Evolutionary conservation across 352 stramenopile genomes (phyloP).

Genomic region (Paralagenidium karlingii): DNA sequence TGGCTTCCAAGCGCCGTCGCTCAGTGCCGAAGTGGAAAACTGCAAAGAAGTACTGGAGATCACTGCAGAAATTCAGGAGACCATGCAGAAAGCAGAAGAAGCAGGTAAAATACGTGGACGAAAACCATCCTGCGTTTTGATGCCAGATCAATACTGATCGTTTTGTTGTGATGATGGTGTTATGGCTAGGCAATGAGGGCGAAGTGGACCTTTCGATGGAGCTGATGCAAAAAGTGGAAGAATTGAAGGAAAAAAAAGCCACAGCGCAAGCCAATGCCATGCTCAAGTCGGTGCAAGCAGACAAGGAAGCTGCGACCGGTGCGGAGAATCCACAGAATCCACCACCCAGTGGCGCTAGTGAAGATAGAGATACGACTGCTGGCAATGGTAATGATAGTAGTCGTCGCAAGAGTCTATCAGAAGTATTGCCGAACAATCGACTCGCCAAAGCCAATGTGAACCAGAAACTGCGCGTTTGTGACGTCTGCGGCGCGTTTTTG

Average conservation of each 20-base stretch:
- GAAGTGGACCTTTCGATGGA: slow-evolving; percentile 40
- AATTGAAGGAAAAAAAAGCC: slow-evolving; percentile 44
- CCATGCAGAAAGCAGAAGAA: slow-evolving; percentile 41
- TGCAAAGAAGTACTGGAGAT: slow-evolving; percentile 60
- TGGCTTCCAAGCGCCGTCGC: slow-evolving; percentile 21
- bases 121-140: background rate
- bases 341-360: background rate
- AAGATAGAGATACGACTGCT: background rate
- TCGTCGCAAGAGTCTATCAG: slow-evolving; percentile 6
- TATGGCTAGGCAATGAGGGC: slow-evolving; percentile 25
- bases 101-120: slow-evolving; percentile 8
- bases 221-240: slow-evolving; percentile 49
- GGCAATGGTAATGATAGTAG: slow-evolving; percentile 5
- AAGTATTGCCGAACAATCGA: slow-evolving; percentile 7
- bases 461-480: slow-evolving; percentile 82
- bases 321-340: background rate
- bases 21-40: slow-evolving; percentile 35
- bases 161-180: background rate
- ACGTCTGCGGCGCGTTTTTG: slow-evolving; percentile 85
- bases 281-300: slow-evolving; percentile 20
- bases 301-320: background rate
- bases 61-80: slow-evolving; percentile 54
- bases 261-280: slow-evolving; percentile 25
- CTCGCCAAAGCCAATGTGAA: slow-evolving; percentile 32
- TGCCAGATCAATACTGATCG: background rate